Conservation (phyloP, 306 rosid genomes). For the Dalbergia cochinchinensis region DNA sequence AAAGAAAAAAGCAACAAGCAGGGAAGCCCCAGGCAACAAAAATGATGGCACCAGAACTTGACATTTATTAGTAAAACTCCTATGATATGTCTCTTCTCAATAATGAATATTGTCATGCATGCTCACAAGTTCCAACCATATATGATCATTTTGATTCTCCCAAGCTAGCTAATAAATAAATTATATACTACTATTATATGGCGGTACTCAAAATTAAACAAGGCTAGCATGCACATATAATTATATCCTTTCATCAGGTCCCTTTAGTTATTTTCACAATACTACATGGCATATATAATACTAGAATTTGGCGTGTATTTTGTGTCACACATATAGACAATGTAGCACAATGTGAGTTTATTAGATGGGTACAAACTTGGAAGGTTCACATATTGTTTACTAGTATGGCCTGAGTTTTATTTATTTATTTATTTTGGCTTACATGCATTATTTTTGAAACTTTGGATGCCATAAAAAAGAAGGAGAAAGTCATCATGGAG, state of each 20-base stretch:
- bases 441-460: constrained; percentile 43
- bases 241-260: neutral
- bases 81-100: constrained; percentile 35
- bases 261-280: neutral
- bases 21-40: constrained; percentile 36
- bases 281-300: no score
- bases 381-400: neutral
- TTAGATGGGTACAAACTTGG: neutral
- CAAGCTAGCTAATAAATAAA: neutral
- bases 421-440: constrained; percentile 5
- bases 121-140: constrained; percentile 57
- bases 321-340: neutral
- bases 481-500: constrained; percentile 51
- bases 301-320: neutral
- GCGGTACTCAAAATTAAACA: constrained; percentile 25
- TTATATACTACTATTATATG: neutral
- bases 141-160: constrained; percentile 43
- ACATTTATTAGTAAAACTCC: constrained; percentile 32
- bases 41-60: constrained; percentile 35
- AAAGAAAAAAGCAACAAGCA: constrained; percentile 50
- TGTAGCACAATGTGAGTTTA: neutral
- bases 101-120: constrained; percentile 39
- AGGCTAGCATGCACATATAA: constrained; percentile 27
- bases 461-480: constrained; percentile 79
- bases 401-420: no score